Evolutionary conservation across 2,329 filamentous ascomycete genomes (phyloP).

Genomic region (Claviceps capensis): DNA sequence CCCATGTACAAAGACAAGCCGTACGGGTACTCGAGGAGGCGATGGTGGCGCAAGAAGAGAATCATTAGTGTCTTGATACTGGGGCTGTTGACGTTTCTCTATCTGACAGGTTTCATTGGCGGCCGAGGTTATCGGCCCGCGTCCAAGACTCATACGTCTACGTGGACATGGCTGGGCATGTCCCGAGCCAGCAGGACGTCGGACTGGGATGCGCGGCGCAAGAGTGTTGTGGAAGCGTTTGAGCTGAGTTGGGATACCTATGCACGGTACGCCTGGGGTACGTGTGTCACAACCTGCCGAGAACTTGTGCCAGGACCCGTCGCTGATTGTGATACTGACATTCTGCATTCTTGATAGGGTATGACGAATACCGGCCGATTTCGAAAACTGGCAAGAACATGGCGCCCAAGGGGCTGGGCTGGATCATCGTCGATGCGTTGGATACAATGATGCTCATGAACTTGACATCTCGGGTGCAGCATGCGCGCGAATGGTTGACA

Average conservation of each 20-base stretch:
- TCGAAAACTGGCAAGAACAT: constrained; percentile 71
- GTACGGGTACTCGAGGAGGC: constrained; percentile 51
- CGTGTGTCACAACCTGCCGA: constrained; percentile 14
- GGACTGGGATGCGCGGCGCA: constrained; percentile 66
- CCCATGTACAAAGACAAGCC: constrained; percentile 99
- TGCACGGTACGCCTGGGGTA: constrained; percentile 87
- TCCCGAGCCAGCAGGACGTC: constrained; percentile 32
- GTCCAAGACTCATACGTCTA: constrained; percentile 18
- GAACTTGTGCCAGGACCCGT: constrained; percentile 9
- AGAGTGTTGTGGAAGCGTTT: constrained; percentile 81
- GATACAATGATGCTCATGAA: constrained; percentile 99
- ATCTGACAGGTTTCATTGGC: constrained; percentile 53
- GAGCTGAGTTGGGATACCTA: constrained; percentile 87
- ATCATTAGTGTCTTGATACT: constrained; percentile 37
- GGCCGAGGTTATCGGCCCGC: constrained; percentile 17
- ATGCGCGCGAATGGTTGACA: constrained; percentile 81
- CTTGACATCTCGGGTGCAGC: constrained; percentile 67
- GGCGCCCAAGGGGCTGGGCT: constrained; percentile 79
- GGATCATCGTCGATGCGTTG: constrained; percentile 94
- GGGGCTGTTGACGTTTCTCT: constrained; percentile 46
- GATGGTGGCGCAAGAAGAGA: constrained; percentile 52
- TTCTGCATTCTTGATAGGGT: constrained; percentile 32
- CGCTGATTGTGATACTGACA: constrained; percentile 8
- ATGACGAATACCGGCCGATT: constrained; percentile 77
- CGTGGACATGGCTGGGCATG: constrained; percentile 44